phyloP scores from a whole-genome alignment of 208 protist genomes.

The Wallacemonas sp. region DNA sequence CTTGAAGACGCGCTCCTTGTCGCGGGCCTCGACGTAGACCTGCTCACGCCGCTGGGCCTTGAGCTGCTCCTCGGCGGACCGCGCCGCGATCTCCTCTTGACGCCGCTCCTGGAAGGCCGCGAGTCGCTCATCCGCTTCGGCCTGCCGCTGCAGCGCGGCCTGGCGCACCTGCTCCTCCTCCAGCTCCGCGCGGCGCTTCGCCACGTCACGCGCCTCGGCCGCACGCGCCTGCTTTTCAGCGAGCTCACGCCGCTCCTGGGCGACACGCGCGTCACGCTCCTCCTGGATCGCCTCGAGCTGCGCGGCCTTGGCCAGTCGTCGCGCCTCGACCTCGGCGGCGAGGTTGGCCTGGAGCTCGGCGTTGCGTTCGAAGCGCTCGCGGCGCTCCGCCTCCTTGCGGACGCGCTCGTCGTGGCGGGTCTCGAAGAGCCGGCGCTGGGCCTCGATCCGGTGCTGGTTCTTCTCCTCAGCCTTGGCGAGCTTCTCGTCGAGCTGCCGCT shows the following conservation, averaged over 20 bases:
- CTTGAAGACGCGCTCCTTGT: constrained; percentile 24
- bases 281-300: constrained; percentile 40
- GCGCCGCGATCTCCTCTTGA: constrained; percentile 37
- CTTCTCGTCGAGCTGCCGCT: constrained; percentile 43
- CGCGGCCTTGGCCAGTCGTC: constrained; percentile 50
- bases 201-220: constrained; percentile 43
- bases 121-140: constrained; percentile 53
- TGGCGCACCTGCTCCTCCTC: constrained; percentile 48
- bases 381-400: constrained; percentile 57
- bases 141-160: constrained; percentile 54
- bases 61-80: constrained; percentile 33
- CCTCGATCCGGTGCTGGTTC: constrained; percentile 47
- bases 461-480: constrained; percentile 50
- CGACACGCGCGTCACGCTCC: constrained; percentile 33
- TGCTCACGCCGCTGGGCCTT: constrained; percentile 38
- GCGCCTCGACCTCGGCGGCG: constrained; percentile 33
- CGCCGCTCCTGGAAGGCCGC: constrained; percentile 39
- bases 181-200: constrained; percentile 42
- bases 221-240: constrained; percentile 47
- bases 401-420: constrained; percentile 30
- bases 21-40: constrained; percentile 22
- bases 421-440: constrained; percentile 41
- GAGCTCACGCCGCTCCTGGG: constrained; percentile 42
- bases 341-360: constrained; percentile 42
- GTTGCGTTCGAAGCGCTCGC: constrained; percentile 50